A percentile compares a stretch with the other conserved stretches of the same genome.
Evolutionary conservation across 129 eudicot genomes (phyloP).

Genomic region (Chrysanthemum seticuspe): DNA sequence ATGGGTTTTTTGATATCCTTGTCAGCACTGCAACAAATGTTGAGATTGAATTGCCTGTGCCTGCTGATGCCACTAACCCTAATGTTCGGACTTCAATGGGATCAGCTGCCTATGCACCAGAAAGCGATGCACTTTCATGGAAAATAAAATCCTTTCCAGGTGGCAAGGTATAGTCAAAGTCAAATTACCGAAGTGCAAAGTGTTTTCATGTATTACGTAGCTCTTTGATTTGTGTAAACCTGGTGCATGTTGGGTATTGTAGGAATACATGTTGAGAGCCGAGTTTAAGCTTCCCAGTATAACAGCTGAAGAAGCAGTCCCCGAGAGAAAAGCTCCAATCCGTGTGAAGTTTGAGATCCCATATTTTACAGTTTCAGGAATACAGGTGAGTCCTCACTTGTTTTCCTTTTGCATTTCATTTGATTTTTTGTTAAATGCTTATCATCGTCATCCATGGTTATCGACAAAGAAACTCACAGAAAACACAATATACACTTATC

Average conservation of each 20-base stretch:
- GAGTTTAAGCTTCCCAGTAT: slow-evolving; percentile 88
- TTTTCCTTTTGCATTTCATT: not conserved
- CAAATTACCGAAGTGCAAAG: not conserved
- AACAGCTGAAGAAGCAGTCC: slow-evolving; percentile 66
- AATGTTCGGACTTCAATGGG: slow-evolving; percentile 96
- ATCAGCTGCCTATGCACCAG: slow-evolving; percentile 93
- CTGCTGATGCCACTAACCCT: slow-evolving; percentile 90
- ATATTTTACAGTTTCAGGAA: slow-evolving; percentile 90
- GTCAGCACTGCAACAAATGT: slow-evolving; percentile 95
- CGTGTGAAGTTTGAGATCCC: slow-evolving; percentile 95
- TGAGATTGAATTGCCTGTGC: slow-evolving; percentile 91
- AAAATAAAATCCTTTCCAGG: slow-evolving; percentile 97
- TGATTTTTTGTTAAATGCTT: not conserved
- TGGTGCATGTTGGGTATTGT: slow-evolving; percentile 11
- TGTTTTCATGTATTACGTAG: not conserved
- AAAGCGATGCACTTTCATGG: slow-evolving; percentile 88
- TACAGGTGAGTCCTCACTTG: slow-evolving; percentile 52
- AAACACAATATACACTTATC: too few relatives aligned
- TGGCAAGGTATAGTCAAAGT: slow-evolving; percentile 63
- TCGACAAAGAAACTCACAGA: too few relatives aligned
- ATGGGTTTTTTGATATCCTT: slow-evolving; percentile 23
- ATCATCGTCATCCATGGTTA: too few relatives aligned
- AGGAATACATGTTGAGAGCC: slow-evolving; percentile 98
- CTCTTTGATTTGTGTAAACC: not conserved
- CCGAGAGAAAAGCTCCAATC: slow-evolving; percentile 89